Base-by-base conservation (phyloP, 2,329 filamentous ascomycete genomes). In the Aspergillus quadricinctus region DNA sequence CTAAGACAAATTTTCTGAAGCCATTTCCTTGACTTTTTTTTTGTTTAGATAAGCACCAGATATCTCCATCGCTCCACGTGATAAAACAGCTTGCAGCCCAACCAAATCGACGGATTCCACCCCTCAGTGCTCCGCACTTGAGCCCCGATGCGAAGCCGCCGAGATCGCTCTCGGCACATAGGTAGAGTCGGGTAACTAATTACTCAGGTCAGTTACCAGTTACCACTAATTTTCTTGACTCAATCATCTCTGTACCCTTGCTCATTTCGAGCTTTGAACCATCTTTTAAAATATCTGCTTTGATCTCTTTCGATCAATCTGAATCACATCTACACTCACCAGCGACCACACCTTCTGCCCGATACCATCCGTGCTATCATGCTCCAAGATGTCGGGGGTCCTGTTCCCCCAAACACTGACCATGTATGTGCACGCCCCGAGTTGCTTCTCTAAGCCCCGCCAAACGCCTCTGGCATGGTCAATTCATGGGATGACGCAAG, bases 351-450 rank as follows among this genome's bases (percentile, higher is more conserved):
- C 50, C 51, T n/a, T 50, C 43, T 48, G 14, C 40, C 10, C 23
- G 43, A 50, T 52, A 14, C 45, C 53, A 56, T 54, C 46, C 56
- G 14, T 43, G 50, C 48, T 56, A 64, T 43, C 40, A 77, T 77
- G 74, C 64, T 70, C 37, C 71, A 73, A 59, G 66, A 65, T 37
- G 55, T 89, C 40, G 89, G 89, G 66, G 86, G 88, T 67, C 83
- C 89, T 4, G 89, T 93, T 58, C 89, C 89, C 55, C 83, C 87
- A 41, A 86, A 92, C 70, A 92, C 89, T 55, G 84, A 87, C 56
- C 89, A 93, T 79, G 88, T 91, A 78, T 77, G 84, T 80, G 57
- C 46, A 57, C 54, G 35, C 48, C 29, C 48, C 48, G 27, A 27
- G 37, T 53, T 41, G 27, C 31, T 48, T 52, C 25, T 51, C 49